These are phyloP conservation scores for Penicillium steckii DNA, from an alignment of 495 filamentous ascomycete species.

Conservation along the genomic window DNA sequence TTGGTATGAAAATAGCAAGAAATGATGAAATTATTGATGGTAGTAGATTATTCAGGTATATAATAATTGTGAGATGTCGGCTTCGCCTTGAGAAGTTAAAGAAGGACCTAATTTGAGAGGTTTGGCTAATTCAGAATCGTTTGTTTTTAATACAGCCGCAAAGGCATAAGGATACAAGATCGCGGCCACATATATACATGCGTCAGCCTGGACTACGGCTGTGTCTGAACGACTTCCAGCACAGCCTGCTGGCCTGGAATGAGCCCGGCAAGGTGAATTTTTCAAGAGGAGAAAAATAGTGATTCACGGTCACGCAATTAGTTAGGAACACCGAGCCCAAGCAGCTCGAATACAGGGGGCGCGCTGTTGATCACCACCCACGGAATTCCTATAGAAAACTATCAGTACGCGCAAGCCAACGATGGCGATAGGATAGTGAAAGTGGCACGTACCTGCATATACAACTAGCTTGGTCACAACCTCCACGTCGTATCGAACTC, in stretches of 20 bases:
- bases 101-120: neutral
- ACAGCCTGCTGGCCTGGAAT: conserved; percentile 20
- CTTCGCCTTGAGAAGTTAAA: no score
- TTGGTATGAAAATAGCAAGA: no score
- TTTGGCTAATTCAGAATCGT: neutral
- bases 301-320: conserved; percentile 7
- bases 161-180: conserved; percentile 15
- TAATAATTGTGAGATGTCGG: no score
- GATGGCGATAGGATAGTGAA: neutral
- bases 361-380: conserved; percentile 33
- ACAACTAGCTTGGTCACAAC: conserved; percentile 96
- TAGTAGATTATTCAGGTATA: no score
- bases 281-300: neutral
- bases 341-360: conserved; percentile 28
- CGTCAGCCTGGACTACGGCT: conserved; percentile 10
- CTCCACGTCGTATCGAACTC: conserved; percentile 95
- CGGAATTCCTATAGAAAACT: conserved; percentile 25
- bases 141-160: neutral
- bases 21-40: no score
- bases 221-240: conserved; percentile 10
- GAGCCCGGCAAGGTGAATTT: neutral
- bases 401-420: neutral
- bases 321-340: conserved; percentile 32
- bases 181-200: conserved; percentile 24
- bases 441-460: conserved; percentile 73